Conservation (phyloP, 1,139 yeast genomes). For the Taphrina confusa region DNA sequence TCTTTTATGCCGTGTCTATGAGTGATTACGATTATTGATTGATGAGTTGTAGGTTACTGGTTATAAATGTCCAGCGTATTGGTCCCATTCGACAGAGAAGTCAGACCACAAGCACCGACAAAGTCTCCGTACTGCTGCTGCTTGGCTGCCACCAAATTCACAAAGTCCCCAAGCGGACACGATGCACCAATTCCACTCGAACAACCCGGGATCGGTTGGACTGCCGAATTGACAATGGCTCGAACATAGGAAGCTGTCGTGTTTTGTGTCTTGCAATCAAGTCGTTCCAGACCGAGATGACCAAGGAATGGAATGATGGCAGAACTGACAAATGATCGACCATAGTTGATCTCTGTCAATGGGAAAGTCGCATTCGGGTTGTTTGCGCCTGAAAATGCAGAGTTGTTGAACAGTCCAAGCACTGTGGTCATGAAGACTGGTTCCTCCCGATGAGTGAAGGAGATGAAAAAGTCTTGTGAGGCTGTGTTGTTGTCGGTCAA, state of each 20-base stretch:
- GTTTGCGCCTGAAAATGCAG: conserved; percentile 9
- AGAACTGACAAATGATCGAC: conserved; percentile 5
- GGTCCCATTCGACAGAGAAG: conserved; percentile 7
- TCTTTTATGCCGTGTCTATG: no score
- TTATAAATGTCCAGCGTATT: conserved; percentile 13
- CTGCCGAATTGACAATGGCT: conserved; percentile 17
- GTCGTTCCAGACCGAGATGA: conserved; percentile 9
- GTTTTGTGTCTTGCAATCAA: neutral
- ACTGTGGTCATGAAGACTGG: conserved; percentile 14
- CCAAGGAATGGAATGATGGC: conserved; percentile 20
- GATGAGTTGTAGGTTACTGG: neutral
- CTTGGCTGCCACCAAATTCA: neutral
- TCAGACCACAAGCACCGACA: conserved; percentile 9
- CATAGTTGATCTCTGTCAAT: conserved; percentile 9
- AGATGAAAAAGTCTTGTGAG: conserved; percentile 17
- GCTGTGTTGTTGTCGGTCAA: conserved; percentile 9
- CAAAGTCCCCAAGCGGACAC: conserved; percentile 4
- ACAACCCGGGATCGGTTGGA: conserved; percentile 15
- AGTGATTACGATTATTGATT: no score
- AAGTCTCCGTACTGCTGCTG: conserved; percentile 14
- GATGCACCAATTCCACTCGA: conserved; percentile 17
- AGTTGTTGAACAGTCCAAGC: conserved; percentile 10
- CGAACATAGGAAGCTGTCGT: conserved; percentile 5
- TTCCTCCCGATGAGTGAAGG: conserved; percentile 20
- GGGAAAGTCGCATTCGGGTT: conserved; percentile 9